Evolutionary conservation across 768 basidiomycete genomes (phyloP).

Genomic region (Tulasnella sp.): DNA sequence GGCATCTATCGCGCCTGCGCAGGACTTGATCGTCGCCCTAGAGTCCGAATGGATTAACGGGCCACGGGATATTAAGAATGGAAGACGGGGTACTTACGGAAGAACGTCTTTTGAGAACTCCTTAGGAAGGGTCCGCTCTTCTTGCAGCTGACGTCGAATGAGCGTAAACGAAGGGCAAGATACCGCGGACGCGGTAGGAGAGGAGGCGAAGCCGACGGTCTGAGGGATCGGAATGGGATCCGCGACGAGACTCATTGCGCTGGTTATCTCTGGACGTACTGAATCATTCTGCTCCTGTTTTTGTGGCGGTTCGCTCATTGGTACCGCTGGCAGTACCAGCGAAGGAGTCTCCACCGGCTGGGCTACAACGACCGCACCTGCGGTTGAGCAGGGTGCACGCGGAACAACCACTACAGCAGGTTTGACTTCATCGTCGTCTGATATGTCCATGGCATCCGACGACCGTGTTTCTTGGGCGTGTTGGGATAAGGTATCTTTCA

Average conservation of each 20-base stretch:
- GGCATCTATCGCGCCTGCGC: not conserved
- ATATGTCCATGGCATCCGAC: not conserved
- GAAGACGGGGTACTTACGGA: not conserved
- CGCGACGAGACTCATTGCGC: not conserved
- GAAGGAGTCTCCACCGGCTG: not conserved
- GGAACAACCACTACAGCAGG: not conserved
- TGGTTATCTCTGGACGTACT: not conserved
- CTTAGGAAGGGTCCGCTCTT: not conserved
- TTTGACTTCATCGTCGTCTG: not conserved
- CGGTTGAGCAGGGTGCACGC: not conserved
- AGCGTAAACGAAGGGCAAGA: not conserved
- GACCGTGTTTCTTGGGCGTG: not conserved
- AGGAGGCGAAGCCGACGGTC: not conserved
- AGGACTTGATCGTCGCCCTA: not conserved
- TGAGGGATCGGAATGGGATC: not conserved
- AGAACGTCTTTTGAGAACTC: not conserved
- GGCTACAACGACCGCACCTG: not conserved
- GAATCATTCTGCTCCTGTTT: not conserved
- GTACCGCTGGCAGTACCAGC: not conserved
- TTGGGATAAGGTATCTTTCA: not conserved
- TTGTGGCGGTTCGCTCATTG: not conserved
- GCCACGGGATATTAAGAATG: not conserved
- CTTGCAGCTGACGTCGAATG: not conserved
- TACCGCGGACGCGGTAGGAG: not conserved
- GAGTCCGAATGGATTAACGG: not conserved